Evolutionary conservation across 495 filamentous ascomycete genomes (phyloP).

Genomic region (Xanthoparmelia taractica): DNA sequence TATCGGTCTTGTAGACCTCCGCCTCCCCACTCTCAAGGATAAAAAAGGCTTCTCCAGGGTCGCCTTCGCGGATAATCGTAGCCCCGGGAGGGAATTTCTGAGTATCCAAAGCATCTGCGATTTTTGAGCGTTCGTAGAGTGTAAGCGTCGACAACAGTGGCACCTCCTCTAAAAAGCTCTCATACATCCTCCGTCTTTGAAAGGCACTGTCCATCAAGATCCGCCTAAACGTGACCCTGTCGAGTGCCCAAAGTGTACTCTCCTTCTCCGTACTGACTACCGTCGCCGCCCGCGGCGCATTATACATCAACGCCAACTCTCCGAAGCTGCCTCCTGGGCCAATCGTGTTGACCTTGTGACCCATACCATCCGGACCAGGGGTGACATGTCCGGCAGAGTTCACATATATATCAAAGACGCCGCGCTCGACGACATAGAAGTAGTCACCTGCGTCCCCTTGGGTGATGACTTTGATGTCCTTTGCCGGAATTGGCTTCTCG

Average conservation of each 20-base stretch:
- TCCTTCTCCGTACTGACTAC: constrained; percentile 73
- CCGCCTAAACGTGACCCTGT: constrained; percentile 92
- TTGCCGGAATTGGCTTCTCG: constrained; percentile 91
- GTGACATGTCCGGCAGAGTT: constrained; percentile 71
- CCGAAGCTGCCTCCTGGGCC: constrained; percentile 93
- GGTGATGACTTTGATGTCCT: constrained; percentile 91
- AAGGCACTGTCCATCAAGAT: constrained; percentile 98
- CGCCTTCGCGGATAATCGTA: constrained; percentile 83
- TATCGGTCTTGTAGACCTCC: constrained; percentile 63
- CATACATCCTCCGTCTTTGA: constrained; percentile 90
- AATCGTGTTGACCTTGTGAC: constrained; percentile 71
- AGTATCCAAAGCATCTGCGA: constrained; percentile 89
- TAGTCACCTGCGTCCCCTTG: constrained; percentile 95
- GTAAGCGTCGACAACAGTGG: constrained; percentile 78
- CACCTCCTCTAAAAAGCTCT: constrained; percentile 95
- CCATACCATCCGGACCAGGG: constrained; percentile 76
- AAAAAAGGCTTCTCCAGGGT: constrained; percentile 87
- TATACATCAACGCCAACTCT: constrained; percentile 97
- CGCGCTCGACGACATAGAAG: constrained; percentile 94
- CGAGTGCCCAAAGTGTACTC: constrained; percentile 85
- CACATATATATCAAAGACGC: constrained; percentile 86
- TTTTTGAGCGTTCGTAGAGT: constrained; percentile 88
- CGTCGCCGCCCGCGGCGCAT: constrained; percentile 93
- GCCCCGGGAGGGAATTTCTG: constrained; percentile 74
- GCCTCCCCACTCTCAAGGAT: constrained; percentile 84